Evolutionary conservation across 495 filamentous ascomycete genomes (phyloP).

Genomic region (Poronia punctata): DNA sequence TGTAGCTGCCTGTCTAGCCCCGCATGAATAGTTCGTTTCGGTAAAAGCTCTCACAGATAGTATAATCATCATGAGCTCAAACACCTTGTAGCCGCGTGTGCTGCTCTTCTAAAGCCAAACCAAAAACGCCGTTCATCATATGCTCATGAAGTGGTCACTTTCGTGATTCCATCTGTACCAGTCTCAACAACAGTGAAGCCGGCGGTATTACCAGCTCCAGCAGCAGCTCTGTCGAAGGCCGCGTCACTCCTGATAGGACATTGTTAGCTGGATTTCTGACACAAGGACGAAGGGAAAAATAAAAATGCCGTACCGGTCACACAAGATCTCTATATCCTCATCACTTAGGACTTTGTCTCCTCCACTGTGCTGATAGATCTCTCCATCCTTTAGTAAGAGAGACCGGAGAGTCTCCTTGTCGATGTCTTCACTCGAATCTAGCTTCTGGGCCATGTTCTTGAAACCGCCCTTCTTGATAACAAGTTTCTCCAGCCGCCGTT

Average conservation of each 20-base stretch:
- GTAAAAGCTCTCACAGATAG: too few species aligned
- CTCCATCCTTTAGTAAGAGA: slow-evolving; percentile 56
- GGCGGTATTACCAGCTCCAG: slow-evolving; percentile 54
- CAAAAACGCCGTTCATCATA: too few species aligned
- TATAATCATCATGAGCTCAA: too few species aligned
- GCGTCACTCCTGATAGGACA: slow-evolving; percentile 59
- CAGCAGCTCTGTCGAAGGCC: slow-evolving; percentile 75
- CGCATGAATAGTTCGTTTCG: too few species aligned
- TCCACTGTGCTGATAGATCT: slow-evolving; percentile 52
- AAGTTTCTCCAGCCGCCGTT: slow-evolving; percentile 87
- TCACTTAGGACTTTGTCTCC: slow-evolving; percentile 63
- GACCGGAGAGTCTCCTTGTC: slow-evolving; percentile 54
- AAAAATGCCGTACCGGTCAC: slow-evolving; percentile 43
- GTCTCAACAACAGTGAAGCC: slow-evolving; percentile 68
- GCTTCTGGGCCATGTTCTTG: slow-evolving; percentile 52
- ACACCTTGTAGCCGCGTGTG: too few species aligned
- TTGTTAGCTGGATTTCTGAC: slow-evolving; percentile 4
- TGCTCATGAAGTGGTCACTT: slow-evolving; percentile 15
- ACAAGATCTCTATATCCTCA: slow-evolving; percentile 68
- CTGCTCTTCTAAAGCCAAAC: background rate
- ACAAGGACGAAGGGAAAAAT: background rate
- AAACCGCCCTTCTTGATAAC: slow-evolving; percentile 91
- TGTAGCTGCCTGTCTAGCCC: too few species aligned
- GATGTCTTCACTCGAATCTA: slow-evolving; percentile 40
- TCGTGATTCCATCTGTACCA: slow-evolving; percentile 34